phyloP scores from a whole-genome alignment of 139 green algal genomes.

The Pseudopediastrum boryanum region DNA sequence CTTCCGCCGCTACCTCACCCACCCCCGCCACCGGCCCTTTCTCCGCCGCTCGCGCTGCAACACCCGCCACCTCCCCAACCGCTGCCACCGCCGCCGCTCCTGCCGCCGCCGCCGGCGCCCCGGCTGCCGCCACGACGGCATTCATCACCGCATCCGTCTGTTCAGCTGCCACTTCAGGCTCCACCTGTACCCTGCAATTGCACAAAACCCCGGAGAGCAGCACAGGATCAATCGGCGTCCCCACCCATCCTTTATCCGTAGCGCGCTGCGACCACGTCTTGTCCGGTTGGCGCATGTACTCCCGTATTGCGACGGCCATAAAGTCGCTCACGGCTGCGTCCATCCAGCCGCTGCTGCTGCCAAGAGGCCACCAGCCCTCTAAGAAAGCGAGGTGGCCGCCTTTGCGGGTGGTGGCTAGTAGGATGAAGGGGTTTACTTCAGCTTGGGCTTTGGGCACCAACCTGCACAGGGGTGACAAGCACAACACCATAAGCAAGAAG shows the following conservation, averaged over 20 bases:
- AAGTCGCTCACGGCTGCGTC: slow-evolving; percentile 29
- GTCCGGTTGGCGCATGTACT: slow-evolving; percentile 19
- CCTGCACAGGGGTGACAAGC: slow-evolving; percentile 6
- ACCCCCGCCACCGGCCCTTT: too few relatives aligned
- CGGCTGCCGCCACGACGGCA: neutral
- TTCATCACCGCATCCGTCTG: slow-evolving; percentile 19
- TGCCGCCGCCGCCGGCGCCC: neutral
- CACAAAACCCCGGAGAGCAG: slow-evolving; percentile 1
- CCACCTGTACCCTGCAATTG: neutral
- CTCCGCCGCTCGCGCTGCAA: too few relatives aligned
- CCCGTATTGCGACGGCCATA: slow-evolving; percentile 6
- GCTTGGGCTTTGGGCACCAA: slow-evolving; percentile 42
- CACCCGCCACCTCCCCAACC: neutral
- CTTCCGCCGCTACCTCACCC: too few relatives aligned
- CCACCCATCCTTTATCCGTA: neutral
- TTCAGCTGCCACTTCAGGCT: neutral
- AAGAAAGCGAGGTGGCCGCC: slow-evolving; percentile 60
- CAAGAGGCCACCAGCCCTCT: slow-evolving; percentile 45
- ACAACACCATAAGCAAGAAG: too few relatives aligned
- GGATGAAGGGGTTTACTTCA: slow-evolving; percentile 43
- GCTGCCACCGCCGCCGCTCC: slow-evolving; percentile 2
- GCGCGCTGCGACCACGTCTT: slow-evolving; percentile 19
- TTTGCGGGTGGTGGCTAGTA: slow-evolving; percentile 43
- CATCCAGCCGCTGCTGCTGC: neutral
- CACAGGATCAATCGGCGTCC: slow-evolving; percentile 11